Evolutionary conservation across 495 filamentous ascomycete genomes (phyloP), one percentile per base, ranked within the genome.

Genomic region (Penicillium paradoxum): DNA sequence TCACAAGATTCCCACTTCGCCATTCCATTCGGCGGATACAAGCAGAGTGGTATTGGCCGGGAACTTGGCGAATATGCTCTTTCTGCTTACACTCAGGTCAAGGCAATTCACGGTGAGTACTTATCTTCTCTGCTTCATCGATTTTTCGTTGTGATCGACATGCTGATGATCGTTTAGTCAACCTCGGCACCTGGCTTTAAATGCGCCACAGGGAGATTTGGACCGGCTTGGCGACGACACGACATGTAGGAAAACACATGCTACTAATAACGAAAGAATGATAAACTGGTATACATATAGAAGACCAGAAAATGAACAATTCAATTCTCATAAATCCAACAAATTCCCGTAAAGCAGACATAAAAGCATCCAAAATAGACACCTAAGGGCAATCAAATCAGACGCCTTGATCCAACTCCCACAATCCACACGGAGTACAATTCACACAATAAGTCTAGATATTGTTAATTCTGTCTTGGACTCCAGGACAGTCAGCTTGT

Each of bases 61-160:
- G 45, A 47, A 25, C 9, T 47, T 9, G 32, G 45, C 10, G 32
- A 34, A 27, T 39, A 49, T 27, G 46, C 46, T 4, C 21, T 49
- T 22, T 39, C 30, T 17, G 46, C 46, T 7, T 49, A 49, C 14
- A 49, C 46, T 34, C 45, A 47, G 25, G 45, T 47, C 2, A 47
- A 47, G 18, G 45, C 45, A 13, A 4, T 47, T 11, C 45, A 47
- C 11, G 45, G 45, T 47, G 9, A 47, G 45, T 43, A 27, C 17
- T 22, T 43, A 27, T 25, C 22, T 37, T 17, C 39, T 24, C 2
- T 2, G 25, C 6, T 10, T 6, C 24, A 27, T 17, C n/a, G 34
- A 17, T 6, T 18, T 6, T 27, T 27, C 25, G n/a, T 27, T 3
- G n/a, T 21, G 24, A 43, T 13, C 24, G 22, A n/a, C 14, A 25